Base-by-base conservation (phyloP, 805 yeast species). In the Candida tammaniensis region DNA sequence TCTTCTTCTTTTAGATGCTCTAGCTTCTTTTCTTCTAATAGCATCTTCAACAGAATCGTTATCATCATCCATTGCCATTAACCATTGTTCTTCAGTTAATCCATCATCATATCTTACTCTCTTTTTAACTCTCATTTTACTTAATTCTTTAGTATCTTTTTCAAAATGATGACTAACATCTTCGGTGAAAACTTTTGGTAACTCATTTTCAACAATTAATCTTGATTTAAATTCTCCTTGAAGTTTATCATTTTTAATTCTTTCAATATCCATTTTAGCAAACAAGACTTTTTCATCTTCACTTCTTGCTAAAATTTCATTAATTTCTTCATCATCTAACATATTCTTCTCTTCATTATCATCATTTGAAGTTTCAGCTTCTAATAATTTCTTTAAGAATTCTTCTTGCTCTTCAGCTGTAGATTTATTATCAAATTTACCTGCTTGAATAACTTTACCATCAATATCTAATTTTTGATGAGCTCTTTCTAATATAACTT, bases 71-170 rank as follows among this genome's bases (percentile, higher is more conserved):
- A 84, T 75, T 1, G 86, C 86, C 55, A 78, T 77, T 33, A 82
- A 57, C 95, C 97, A 93, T 57, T 91, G 96, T 51, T 86, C 96
- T 55, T 93, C 98, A 5, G 95, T 82, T 48, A 89, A 61, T 17
- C 82, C 81, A 47, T 89, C 96, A 55, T 93, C 98, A 50, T 82
- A 82, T 46, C 82, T 82, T n/a, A 80, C 76, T 6, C 74, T 61
- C 59, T 86, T 86, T 37, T 95, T 82, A 48, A 83, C 89, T 54
- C 98, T 78, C 29, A 81, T 74, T 23, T 80, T 86, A 11, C 55
- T 72, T 11, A 69, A 60, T 23, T 72, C 72, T 30, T 74, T 73
- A 18, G 65, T 65, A 33, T 77, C 78, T 10, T 64, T 62, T 35
- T 74, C 70, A 38, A 77, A 66, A 45, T 74, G 72, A 18, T 55